These are phyloP conservation scores for Coemansia sp. DNA, from an alignment of 192 early-diverging fungal species.

Conservation along the genomic window DNA sequence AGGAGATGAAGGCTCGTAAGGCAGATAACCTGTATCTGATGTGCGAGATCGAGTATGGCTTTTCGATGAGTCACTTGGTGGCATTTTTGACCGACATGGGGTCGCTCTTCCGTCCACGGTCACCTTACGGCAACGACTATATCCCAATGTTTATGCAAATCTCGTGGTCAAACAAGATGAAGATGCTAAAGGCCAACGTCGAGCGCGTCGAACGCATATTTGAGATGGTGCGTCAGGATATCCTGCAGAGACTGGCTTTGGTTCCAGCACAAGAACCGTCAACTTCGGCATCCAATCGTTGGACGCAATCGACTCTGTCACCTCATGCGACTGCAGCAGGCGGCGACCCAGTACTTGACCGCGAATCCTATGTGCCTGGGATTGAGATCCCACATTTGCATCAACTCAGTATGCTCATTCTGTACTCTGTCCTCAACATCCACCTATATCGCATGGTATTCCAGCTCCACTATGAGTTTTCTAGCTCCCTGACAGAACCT, in stretches of 20 bases:
- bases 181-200: constrained; percentile 28
- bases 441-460: constrained; percentile 51
- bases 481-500: constrained; percentile 26
- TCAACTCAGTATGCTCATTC: constrained; percentile 44
- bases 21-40: constrained; percentile 40
- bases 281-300: background rate
- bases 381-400: constrained; percentile 48
- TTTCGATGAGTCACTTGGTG: constrained; percentile 50
- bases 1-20: constrained; percentile 38
- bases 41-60: constrained; percentile 52
- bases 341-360: constrained; percentile 20
- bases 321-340: constrained; percentile 3
- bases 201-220: constrained; percentile 41
- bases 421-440: constrained; percentile 46
- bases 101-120: constrained; percentile 40
- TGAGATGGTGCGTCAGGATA: constrained; percentile 38
- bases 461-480: constrained; percentile 48
- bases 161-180: constrained; percentile 26
- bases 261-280: background rate
- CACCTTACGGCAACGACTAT: constrained; percentile 51
- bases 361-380: constrained; percentile 17
- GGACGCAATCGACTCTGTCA: background rate
- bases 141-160: constrained; percentile 29
- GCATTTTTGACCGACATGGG: constrained; percentile 48
- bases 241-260: constrained; percentile 19